Evolutionary conservation across 2,329 filamentous ascomycete species (phyloP), one percentile per base, ranked within the genome.

Genomic region (Phialophora macrospora): DNA sequence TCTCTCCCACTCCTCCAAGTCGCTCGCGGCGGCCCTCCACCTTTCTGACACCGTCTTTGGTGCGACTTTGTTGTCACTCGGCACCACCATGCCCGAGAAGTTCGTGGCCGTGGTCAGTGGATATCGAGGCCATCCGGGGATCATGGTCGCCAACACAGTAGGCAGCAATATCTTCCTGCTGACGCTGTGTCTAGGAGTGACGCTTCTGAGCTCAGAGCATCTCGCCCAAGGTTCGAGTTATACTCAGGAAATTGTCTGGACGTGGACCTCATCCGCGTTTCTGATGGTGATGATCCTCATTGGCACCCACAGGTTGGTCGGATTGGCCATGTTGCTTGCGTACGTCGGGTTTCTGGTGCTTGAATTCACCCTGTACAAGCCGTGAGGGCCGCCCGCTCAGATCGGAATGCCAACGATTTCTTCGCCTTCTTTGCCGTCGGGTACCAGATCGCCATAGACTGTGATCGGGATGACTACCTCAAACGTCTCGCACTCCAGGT

Each of bases 401-500:
- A 75, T 73, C 8, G 73, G 70, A 55, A 75, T 68, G 2, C 70
- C 69, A 28, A 71, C 69, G 3, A 71, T 56, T 12, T 74, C 73
- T 20, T 70, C 67, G 7, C 60, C 68, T 44, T 71, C 70, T 51
- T 68, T 70, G 52, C 71, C 67, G 63, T 80, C 80, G 28, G 81
- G 80, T 32, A 82, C 80, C 4, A 82, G 80, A 67, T 84, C 83
- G 4, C 85, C 85, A 72, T 96, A 97, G 9, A 97, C 90, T 58
- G 88, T 87, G 70, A 97, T 80, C 28, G 93, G 93, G 54, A 97
- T 92, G 38, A 88, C 87, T 54, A 96, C 90, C 77, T 97, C 93
- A 77, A 97, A 97, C 73, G 91, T 96, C 80, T 97, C 93, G 72
- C 92, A 94, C 8, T 88, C 84, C 59, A 97, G 74, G 68, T 88